These are phyloP conservation scores for Ajuga chamaepitys DNA, from an alignment of 257 asterid genomes.

Conservation along the genomic window DNA sequence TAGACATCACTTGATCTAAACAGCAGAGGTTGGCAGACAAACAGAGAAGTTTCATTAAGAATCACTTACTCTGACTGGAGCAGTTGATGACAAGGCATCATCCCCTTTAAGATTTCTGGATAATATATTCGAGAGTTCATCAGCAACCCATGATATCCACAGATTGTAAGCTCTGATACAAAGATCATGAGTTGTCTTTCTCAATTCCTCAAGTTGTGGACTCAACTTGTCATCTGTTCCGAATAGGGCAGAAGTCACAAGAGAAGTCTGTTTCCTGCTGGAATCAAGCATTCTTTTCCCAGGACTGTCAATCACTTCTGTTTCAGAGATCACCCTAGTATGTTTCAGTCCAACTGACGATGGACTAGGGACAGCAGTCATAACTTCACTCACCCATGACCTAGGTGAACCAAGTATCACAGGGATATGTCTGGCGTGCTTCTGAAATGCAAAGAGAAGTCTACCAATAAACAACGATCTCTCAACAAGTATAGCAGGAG, in stretches of 20 bases:
- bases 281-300: slow-evolving; percentile 59
- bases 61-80: slow-evolving; percentile 69
- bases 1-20: not conserved
- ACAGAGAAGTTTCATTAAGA: slow-evolving; percentile 5
- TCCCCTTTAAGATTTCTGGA: slow-evolving; percentile 62
- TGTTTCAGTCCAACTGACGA: slow-evolving; percentile 37
- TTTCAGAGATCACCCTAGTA: slow-evolving; percentile 34
- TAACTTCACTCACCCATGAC: slow-evolving; percentile 65
- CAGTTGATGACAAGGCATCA: slow-evolving; percentile 71
- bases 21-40: slow-evolving; percentile 9
- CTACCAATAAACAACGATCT: slow-evolving; percentile 86
- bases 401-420: slow-evolving; percentile 92
- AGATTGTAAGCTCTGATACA: slow-evolving; percentile 75
- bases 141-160: slow-evolving; percentile 88
- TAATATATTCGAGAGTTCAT: slow-evolving; percentile 63
- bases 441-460: slow-evolving; percentile 88
- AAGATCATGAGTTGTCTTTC: slow-evolving; percentile 65
- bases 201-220: slow-evolving; percentile 81
- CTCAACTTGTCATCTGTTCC: slow-evolving; percentile 72
- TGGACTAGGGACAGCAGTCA: slow-evolving; percentile 27
- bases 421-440: slow-evolving; percentile 88
- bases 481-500: slow-evolving; percentile 71
- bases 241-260: slow-evolving; percentile 59
- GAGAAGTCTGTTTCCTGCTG: slow-evolving; percentile 58
- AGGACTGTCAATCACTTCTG: slow-evolving; percentile 44